Percentiles rank a stretch among this genome's conserved stretches.
These are phyloP conservation scores for Pestalotiopsis fici DNA, from an alignment of 2,329 filamentous ascomycete genomes.

Conservation along the genomic window DNA sequence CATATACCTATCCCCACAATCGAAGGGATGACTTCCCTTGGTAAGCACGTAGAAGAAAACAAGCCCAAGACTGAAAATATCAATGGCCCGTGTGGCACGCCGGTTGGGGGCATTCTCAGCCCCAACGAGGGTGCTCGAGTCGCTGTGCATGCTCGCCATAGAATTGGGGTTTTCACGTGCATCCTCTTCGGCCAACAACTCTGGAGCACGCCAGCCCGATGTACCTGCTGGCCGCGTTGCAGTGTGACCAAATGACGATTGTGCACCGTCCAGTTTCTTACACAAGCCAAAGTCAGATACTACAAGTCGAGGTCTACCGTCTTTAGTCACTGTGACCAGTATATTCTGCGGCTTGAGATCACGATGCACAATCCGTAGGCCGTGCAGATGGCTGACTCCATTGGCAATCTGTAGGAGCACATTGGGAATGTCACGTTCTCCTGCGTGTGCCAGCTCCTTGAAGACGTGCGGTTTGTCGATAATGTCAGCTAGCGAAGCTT, in stretches of 20 bases:
- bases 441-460: slow-evolving; percentile 69
- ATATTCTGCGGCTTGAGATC: slow-evolving; percentile 99
- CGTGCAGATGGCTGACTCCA: slow-evolving; percentile 86
- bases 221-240: slow-evolving; percentile 93
- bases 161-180: slow-evolving; percentile 48
- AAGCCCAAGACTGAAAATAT: slow-evolving; percentile 94
- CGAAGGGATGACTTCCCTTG: slow-evolving; percentile 88
- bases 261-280: slow-evolving; percentile 93
- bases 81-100: slow-evolving; percentile 91
- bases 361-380: slow-evolving; percentile 90
- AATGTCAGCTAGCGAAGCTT: slow-evolving; percentile 89
- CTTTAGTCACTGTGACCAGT: slow-evolving; percentile 74
- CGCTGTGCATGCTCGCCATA: slow-evolving; percentile 58
- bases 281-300: slow-evolving; percentile 98
- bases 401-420: slow-evolving; percentile 88
- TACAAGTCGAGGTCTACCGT: slow-evolving; percentile 76
- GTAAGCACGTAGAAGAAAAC: slow-evolving; percentile 99
- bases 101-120: slow-evolving; percentile 64
- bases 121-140: slow-evolving; percentile 59
- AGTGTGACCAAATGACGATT: slow-evolving; percentile 92
- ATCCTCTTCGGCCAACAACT: slow-evolving; percentile 83
- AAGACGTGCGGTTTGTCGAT: slow-evolving; percentile 74
- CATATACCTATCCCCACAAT: slow-evolving; percentile 92
- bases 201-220: slow-evolving; percentile 93
- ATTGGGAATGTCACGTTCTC: slow-evolving; percentile 74